phyloP scores from a whole-genome alignment of 441 rosid genomes.

The Erodium trifolium region DNA sequence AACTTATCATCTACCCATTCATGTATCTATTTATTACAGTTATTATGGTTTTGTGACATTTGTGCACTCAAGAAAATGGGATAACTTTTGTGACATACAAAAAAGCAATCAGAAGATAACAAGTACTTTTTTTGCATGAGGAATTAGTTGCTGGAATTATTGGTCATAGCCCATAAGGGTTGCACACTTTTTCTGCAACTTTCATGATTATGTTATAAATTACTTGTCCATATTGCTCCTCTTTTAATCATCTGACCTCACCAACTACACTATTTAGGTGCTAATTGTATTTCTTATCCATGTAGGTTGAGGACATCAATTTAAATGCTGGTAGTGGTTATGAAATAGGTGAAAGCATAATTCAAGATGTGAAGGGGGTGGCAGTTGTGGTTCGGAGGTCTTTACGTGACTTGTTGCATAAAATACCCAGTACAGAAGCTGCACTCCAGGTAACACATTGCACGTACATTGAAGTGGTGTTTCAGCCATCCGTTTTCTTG shows the following conservation, averaged over 20 bases:
- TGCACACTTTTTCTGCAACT: background rate
- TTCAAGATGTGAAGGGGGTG: slow-evolving; percentile 87
- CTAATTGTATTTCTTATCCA: background rate
- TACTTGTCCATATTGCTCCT: background rate
- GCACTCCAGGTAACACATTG: slow-evolving; percentile 54
- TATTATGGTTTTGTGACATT: slow-evolving; percentile 3
- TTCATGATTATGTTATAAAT: background rate
- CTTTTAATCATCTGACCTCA: no score
- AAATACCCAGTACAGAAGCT: slow-evolving; percentile 65
- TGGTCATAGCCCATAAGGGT: slow-evolving; percentile 6
- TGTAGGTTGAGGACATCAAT: slow-evolving; percentile 88
- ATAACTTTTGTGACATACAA: slow-evolving; percentile 9
- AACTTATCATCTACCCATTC: no score
- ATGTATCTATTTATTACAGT: no score
- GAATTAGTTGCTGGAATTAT: slow-evolving; percentile 10
- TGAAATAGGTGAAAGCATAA: slow-evolving; percentile 82
- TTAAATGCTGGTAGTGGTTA: slow-evolving; percentile 81
- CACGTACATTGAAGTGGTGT: slow-evolving; percentile 9
- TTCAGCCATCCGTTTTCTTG: slow-evolving; percentile 7
- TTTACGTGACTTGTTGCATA: slow-evolving; percentile 88
- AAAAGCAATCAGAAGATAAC: slow-evolving; percentile 7
- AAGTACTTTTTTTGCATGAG: background rate
- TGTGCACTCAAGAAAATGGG: slow-evolving; percentile 9
- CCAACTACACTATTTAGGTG: background rate
- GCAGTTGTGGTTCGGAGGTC: slow-evolving; percentile 77